phyloP scores from a whole-genome alignment of 2,329 filamentous ascomycete genomes.

The Fusarium agapanthi region DNA sequence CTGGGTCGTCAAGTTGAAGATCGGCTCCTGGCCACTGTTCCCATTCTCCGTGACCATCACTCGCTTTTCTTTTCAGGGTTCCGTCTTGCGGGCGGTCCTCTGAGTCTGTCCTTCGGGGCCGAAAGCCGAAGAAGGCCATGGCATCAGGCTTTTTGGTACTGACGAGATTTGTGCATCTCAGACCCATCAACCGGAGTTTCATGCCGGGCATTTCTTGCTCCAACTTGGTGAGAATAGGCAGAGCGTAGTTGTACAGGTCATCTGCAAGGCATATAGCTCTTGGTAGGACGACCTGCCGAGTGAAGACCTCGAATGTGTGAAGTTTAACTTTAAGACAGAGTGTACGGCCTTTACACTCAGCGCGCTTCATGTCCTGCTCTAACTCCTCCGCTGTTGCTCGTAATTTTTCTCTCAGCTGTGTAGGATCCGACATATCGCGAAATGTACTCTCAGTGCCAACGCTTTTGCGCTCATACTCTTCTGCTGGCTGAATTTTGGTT shows the following conservation, averaged over 20 bases:
- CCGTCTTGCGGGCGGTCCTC: slow-evolving; percentile 21
- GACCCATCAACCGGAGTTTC: slow-evolving; percentile 84
- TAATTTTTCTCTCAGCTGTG: slow-evolving; percentile 78
- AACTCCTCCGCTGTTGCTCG: slow-evolving; percentile 84
- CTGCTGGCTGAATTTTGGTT: slow-evolving; percentile 84
- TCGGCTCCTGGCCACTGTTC: slow-evolving; percentile 75
- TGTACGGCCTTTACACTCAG: slow-evolving; percentile 88
- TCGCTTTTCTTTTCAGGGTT: slow-evolving; percentile 49
- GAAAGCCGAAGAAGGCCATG: slow-evolving; percentile 80
- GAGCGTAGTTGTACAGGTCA: slow-evolving; percentile 81
- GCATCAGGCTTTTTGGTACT: slow-evolving; percentile 84
- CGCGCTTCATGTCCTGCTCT: slow-evolving; percentile 82
- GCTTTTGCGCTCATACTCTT: slow-evolving; percentile 91
- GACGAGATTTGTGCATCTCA: slow-evolving; percentile 87
- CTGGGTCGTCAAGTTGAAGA: slow-evolving; percentile 49
- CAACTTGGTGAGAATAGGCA: slow-evolving; percentile 85
- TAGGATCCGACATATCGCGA: slow-evolving; percentile 75
- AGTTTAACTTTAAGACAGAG: slow-evolving; percentile 92
- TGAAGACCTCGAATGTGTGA: slow-evolving; percentile 91
- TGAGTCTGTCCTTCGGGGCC: slow-evolving; percentile 43
- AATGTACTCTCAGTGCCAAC: slow-evolving; percentile 96
- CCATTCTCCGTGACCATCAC: slow-evolving; percentile 56
- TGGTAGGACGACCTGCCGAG: slow-evolving; percentile 79
- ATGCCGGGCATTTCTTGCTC: slow-evolving; percentile 84
- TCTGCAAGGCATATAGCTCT: slow-evolving; percentile 77